Conservation (phyloP, 805 yeast species). For the Hanseniaspora vineae region DNA sequence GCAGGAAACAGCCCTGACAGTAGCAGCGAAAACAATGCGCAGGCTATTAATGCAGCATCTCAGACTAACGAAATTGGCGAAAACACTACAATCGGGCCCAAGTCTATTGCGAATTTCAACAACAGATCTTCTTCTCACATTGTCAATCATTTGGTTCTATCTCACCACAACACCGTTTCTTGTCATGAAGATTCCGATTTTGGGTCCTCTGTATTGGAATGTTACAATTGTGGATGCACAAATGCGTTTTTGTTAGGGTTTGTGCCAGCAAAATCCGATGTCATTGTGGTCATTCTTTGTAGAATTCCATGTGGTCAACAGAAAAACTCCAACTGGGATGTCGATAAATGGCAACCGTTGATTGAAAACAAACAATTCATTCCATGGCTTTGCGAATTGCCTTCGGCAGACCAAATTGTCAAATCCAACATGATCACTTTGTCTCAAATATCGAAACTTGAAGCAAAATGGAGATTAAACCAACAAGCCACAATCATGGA, state of each 20-base stretch:
- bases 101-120: not conserved
- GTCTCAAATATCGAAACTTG: slow-evolving; percentile 57
- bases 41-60: too few relatives aligned
- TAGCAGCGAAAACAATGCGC: too few relatives aligned
- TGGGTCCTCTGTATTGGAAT: slow-evolving; percentile 80
- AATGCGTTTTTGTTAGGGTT: slow-evolving; percentile 76
- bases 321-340: slow-evolving; percentile 74
- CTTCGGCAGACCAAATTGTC: slow-evolving; percentile 50
- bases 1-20: too few relatives aligned
- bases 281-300: slow-evolving; percentile 77
- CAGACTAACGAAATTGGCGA: not conserved
- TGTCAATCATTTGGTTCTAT: slow-evolving; percentile 68
- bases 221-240: slow-evolving; percentile 78
- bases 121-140: slow-evolving; percentile 54
- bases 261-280: slow-evolving; percentile 75
- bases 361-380: slow-evolving; percentile 69
- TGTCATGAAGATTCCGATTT: slow-evolving; percentile 70
- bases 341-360: slow-evolving; percentile 74
- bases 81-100: not conserved
- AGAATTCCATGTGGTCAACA: slow-evolving; percentile 78
- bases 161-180: slow-evolving; percentile 62
- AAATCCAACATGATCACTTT: slow-evolving; percentile 43
- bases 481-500: slow-evolving; percentile 62
- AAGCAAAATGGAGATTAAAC: slow-evolving; percentile 69
- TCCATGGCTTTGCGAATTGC: slow-evolving; percentile 69